Evolutionary conservation across 805 yeast genomes (phyloP).

Genomic region (Wickerhamiella qilinensis): DNA sequence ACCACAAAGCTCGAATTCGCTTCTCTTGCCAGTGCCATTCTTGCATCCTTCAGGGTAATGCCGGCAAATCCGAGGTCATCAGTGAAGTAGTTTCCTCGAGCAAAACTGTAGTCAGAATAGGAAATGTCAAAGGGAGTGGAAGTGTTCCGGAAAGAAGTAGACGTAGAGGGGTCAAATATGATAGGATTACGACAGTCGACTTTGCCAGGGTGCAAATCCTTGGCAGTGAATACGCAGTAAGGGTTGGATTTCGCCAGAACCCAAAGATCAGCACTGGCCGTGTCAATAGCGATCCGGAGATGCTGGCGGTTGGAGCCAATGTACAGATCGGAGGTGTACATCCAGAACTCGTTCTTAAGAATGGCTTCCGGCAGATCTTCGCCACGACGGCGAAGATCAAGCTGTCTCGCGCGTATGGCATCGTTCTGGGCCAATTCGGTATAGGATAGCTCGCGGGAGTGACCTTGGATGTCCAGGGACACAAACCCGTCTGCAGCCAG

Average conservation of each 20-base stretch:
- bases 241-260: constrained; percentile 20
- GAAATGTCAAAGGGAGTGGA: constrained; percentile 19
- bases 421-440: no score
- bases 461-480: no score
- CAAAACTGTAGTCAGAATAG: constrained; percentile 31
- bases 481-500: no score
- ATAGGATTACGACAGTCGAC: background rate
- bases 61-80: constrained; percentile 41
- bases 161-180: constrained; percentile 17
- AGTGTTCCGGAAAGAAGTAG: constrained; percentile 12
- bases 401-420: no score
- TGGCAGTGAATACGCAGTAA: constrained; percentile 3
- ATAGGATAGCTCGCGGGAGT: no score
- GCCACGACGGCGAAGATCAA: no score
- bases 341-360: background rate
- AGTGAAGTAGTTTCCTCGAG: constrained; percentile 35
- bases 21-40: constrained; percentile 59
- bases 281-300: constrained; percentile 42
- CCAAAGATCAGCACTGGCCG: constrained; percentile 64
- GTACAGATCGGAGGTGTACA: constrained; percentile 17
- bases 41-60: constrained; percentile 31
- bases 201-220: background rate
- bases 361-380: background rate
- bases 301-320: constrained; percentile 40
- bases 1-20: constrained; percentile 48